Base-by-base conservation (phyloP, 2,329 filamentous ascomycete genomes). In the Grosmannia huntii region DNA sequence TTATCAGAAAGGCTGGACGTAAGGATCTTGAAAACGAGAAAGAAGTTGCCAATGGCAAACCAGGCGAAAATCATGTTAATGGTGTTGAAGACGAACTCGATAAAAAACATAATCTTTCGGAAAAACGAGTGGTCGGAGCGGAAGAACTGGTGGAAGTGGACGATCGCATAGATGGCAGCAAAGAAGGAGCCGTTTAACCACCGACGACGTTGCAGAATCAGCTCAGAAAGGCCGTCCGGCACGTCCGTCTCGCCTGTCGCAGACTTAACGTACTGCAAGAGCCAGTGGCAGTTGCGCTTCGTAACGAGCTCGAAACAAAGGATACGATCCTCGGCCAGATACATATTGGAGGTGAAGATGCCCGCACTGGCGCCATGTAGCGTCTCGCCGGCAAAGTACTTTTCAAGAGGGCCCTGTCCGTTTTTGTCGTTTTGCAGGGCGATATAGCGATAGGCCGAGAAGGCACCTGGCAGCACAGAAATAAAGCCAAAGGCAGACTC, bases 101-200 rank as follows among this genome's bases (percentile, higher is more conserved):
- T 72, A 66, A 96, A 81, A 72, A 99, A 89, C 78, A 89, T 89
- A 60, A 92, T 75, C 71, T 97, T 96, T 65, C 94, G 84, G 49
- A 95, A 68, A 66, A 91, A 79, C 28, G 87, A 92, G 71, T 99
- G 94, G 67, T 91, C 87, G 63, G 90, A 95, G 60, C 94, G 84
- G 81, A 92, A 95, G 70, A 99, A 90, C 68, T 97, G 87, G 73
- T 95, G 92, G 71, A 95, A 96, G 73, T 99, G 94, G 36, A 89
- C 87, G 64, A 96, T 84, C 57, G 94, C 87, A 70, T 99, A 99
- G 59, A 99, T 86, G 60, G 94, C 91, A 55, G 94, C 94, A 72
- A 99, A 99, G 81, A 99, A 99, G 68, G 88, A 94, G 63, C 94
- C 94, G 74, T 99, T 99, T 64, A 99, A 75, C 94, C 94, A 99